These are phyloP conservation scores for Austroboletus festivus DNA, from an alignment of 768 basidiomycete genomes.

Conservation along the genomic window DNA sequence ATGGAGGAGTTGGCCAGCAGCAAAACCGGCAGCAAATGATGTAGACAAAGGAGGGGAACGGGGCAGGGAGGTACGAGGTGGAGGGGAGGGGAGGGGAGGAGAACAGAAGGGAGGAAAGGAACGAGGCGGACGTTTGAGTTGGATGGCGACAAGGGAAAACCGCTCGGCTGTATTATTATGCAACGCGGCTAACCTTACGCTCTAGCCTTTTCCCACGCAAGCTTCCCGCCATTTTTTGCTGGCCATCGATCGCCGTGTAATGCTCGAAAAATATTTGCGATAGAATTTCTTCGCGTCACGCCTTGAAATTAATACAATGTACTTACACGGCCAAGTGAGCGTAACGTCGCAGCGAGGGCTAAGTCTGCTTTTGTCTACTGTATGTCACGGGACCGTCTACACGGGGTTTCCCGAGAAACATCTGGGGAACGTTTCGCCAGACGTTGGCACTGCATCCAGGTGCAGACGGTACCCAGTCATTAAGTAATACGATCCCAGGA, in stretches of 20 bases:
- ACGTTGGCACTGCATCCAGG: too few species aligned
- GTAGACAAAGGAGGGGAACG: background rate
- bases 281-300: too few species aligned
- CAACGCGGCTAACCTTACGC: constrained; percentile 28
- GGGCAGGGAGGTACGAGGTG: background rate
- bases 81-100: constrained; percentile 3
- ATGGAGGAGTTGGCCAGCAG: background rate
- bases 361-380: too few species aligned
- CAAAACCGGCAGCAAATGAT: background rate
- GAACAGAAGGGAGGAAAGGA: constrained; percentile 12
- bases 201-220: constrained; percentile 20
- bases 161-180: constrained; percentile 6
- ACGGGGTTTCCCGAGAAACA: too few species aligned
- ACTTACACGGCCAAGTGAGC: too few species aligned
- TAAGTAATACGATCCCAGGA: too few species aligned
- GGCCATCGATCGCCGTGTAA: background rate
- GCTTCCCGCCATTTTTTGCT: constrained; percentile 6
- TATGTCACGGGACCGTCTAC: too few species aligned
- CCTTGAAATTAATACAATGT: too few species aligned
- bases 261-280: too few species aligned
- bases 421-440: too few species aligned
- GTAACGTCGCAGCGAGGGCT: too few species aligned
- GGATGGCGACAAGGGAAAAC: constrained; percentile 23
- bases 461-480: too few species aligned
- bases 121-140: constrained; percentile 16